Conservation (phyloP, 352 stramenopile species). For the Plasmopara viticola region DNA sequence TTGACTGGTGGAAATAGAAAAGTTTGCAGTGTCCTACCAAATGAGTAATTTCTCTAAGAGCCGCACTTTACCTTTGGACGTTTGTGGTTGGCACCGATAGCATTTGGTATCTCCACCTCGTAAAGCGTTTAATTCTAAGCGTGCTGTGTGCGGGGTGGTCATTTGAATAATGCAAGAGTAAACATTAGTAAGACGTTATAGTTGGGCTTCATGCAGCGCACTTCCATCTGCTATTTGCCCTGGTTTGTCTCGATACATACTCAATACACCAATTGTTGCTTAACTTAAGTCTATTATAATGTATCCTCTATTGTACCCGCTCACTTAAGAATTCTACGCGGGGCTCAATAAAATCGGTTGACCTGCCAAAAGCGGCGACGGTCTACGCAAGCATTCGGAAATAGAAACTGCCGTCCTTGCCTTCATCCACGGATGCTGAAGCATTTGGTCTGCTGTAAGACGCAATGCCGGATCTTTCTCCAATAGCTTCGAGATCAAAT, state of each 20-base stretch:
- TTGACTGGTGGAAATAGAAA: not conserved
- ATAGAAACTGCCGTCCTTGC: slow-evolving; percentile 10
- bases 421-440: slow-evolving; percentile 89
- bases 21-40: not conserved
- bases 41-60: no score
- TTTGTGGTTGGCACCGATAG: slow-evolving; percentile 12
- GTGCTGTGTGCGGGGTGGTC: slow-evolving; percentile 65
- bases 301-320: no score
- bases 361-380: slow-evolving; percentile 19
- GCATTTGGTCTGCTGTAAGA: slow-evolving; percentile 84
- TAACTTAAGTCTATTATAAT: slow-evolving; percentile 11
- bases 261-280: not conserved
- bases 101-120: slow-evolving; percentile 86
- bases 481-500: slow-evolving; percentile 86
- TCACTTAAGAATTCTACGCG: slow-evolving; percentile 4
- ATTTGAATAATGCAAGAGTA: slow-evolving; percentile 79
- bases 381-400: slow-evolving; percentile 5
- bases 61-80: slow-evolving; percentile 18
- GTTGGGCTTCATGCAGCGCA: slow-evolving; percentile 63
- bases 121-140: slow-evolving; percentile 32
- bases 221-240: slow-evolving; percentile 66
- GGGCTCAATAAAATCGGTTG: slow-evolving; percentile 22
- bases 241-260: slow-evolving; percentile 68
- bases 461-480: slow-evolving; percentile 74
- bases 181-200: slow-evolving; percentile 54